Evolutionary conservation across 2,329 filamentous ascomycete genomes (phyloP).

Genomic region (Sphaerostilbella broomeana): DNA sequence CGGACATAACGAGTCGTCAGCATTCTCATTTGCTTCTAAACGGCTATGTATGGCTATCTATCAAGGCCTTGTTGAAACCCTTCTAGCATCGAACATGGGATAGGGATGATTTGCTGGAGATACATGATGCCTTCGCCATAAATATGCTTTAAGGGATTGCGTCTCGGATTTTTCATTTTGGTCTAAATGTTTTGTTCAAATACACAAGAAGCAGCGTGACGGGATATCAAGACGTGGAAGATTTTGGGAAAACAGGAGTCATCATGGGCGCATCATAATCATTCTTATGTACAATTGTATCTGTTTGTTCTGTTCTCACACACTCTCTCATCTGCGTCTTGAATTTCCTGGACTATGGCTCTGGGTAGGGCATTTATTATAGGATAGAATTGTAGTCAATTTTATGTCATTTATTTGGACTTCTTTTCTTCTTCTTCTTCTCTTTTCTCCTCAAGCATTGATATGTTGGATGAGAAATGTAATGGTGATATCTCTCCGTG

Average conservation of each 20-base stretch:
- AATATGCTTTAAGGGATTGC: neutral
- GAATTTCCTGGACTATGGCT: neutral
- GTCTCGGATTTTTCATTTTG: constrained; percentile 9
- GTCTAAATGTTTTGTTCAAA: constrained; percentile 6
- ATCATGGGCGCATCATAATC: constrained; percentile 20
- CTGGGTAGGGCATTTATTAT: constrained; percentile 16
- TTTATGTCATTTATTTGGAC: neutral
- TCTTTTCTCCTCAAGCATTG: too few relatives aligned
- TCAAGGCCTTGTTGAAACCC: too few relatives aligned
- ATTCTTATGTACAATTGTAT: constrained; percentile 10
- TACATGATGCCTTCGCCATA: neutral
- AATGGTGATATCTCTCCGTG: too few relatives aligned
- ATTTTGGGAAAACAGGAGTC: constrained; percentile 20
- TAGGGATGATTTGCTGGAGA: too few relatives aligned
- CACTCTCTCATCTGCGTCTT: constrained; percentile 6
- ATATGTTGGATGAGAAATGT: too few relatives aligned
- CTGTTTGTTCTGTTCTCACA: constrained; percentile 5
- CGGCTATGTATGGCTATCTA: too few relatives aligned
- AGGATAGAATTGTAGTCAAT: constrained; percentile 17
- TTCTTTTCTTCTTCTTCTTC: neutral
- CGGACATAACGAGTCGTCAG: too few relatives aligned
- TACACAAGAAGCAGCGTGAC: constrained; percentile 15
- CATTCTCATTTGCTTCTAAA: too few relatives aligned
- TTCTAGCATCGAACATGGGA: too few relatives aligned
- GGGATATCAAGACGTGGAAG: constrained; percentile 17